Evolutionary conservation across 176 grass and related monocot genomes (phyloP), one percentile per base, ranked within the genome.

Genomic region (Cenchrus americanus): DNA sequence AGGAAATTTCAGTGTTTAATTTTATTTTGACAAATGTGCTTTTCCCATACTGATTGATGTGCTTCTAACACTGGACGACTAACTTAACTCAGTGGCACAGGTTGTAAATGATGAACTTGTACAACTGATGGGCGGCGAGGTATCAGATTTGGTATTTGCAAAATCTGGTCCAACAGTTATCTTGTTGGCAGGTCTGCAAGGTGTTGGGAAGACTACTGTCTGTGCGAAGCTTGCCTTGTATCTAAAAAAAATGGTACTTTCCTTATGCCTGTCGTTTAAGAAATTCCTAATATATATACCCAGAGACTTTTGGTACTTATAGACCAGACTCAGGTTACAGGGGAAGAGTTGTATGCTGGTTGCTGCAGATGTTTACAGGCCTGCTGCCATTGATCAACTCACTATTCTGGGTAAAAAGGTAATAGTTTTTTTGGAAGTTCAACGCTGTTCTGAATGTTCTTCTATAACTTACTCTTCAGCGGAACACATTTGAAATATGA

Each of bases 351-450:
- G 93, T 65, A 92, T 99, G 93, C 89, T 96, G 70, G 81, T 99
- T 22, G 96, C 96, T 78, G 91, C 93, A 58, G 96, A 99, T 87
- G 93, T 99, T 80, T 96, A 99, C 87, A 91, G 96, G 85, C 96
- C 96, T 88, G 96, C 96, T 84, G 96, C 96, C 73, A 96, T 99
- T 86, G 96, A 99, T 86, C 96, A 99, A 83, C 91, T 99, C 54
- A 85, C 85, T 62, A 87, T 99, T 53, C 80, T 99, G 72, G 89
- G 96, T 62, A 71, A 94, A 84, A 88, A 99, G 93, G 96, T 99
- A 86, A 42, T 72, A 53, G 6, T 30, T 32, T 24, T 19, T 48
- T 82, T 15, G 46, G 17, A 76, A 81, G 24, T 78, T 55, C 58
- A 71, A 69, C 34, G 9, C 12, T 19, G 43, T 79, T 10, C 70